phyloP scores from a whole-genome alignment of 805 yeast genomes.

The Suhomyces pyralidae region DNA sequence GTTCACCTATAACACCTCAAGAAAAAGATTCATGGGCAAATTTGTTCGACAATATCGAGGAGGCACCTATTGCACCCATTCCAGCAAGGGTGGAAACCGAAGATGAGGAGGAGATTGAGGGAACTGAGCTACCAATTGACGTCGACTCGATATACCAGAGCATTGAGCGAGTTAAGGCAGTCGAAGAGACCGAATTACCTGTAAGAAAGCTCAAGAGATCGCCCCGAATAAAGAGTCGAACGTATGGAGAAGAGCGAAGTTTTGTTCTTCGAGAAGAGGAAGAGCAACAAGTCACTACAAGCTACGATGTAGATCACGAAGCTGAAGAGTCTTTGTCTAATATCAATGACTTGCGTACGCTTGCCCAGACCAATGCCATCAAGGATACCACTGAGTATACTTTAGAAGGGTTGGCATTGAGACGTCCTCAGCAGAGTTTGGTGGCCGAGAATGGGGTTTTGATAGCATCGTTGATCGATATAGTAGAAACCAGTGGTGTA shows the following conservation, averaged over 20 bases:
- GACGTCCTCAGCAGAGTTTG: background rate
- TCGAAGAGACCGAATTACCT: background rate
- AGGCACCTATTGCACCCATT: background rate
- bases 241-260: background rate
- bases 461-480: constrained; percentile 9
- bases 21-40: constrained; percentile 13
- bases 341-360: constrained; percentile 17
- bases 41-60: constrained; percentile 15
- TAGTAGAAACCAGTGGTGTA: background rate
- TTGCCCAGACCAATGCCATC: constrained; percentile 9
- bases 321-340: constrained; percentile 2
- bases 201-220: background rate
- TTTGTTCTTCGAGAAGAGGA: background rate
- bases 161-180: background rate
- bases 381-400: constrained; percentile 15
- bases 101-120: background rate
- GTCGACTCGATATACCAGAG: background rate
- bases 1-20: constrained; percentile 3
- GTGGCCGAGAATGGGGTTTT: constrained; percentile 1
- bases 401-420: constrained; percentile 16
- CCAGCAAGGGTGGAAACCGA: background rate
- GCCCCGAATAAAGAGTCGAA: background rate
- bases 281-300: background rate
- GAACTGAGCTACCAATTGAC: background rate
- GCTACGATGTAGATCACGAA: background rate